Evolutionary conservation across 2,329 filamentous ascomycete species (phyloP).

Genomic region (Colletotrichum tofieldiae): DNA sequence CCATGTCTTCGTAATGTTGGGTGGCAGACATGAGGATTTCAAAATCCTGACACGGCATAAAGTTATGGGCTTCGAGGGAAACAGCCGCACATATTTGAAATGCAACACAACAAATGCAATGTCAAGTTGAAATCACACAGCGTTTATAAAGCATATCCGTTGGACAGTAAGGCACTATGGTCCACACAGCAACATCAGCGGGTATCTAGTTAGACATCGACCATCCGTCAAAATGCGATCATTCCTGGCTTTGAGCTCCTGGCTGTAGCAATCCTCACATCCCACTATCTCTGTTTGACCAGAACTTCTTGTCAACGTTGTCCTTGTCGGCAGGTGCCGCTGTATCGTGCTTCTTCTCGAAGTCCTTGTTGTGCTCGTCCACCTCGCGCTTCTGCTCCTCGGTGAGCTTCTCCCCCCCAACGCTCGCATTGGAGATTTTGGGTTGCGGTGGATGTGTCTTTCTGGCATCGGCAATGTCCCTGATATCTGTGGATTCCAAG

Average conservation of each 20-base stretch:
- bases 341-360: slow-evolving; percentile 68
- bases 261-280: background rate
- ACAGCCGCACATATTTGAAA: too few species aligned
- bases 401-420: slow-evolving; percentile 57
- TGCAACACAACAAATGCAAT: too few species aligned
- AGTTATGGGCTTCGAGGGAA: too few species aligned
- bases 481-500: slow-evolving; percentile 28
- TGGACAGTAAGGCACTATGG: background rate
- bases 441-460: slow-evolving; percentile 59
- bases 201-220: background rate
- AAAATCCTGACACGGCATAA: too few species aligned
- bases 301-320: slow-evolving; percentile 71
- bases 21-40: too few species aligned
- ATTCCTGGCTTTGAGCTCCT: background rate
- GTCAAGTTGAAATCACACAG: too few species aligned
- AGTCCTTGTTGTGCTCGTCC: slow-evolving; percentile 71
- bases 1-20: too few species aligned
- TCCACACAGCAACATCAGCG: background rate
- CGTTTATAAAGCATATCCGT: too few species aligned
- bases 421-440: slow-evolving; percentile 66
- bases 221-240: background rate
- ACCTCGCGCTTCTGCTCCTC: slow-evolving; percentile 71
- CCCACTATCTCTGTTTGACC: slow-evolving; percentile 49
- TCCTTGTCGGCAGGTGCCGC: slow-evolving; percentile 59
- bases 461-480: slow-evolving; percentile 27